Conservation (phyloP, 371 early-diverging fungal genomes). For the Mortierella polycephala region DNA sequence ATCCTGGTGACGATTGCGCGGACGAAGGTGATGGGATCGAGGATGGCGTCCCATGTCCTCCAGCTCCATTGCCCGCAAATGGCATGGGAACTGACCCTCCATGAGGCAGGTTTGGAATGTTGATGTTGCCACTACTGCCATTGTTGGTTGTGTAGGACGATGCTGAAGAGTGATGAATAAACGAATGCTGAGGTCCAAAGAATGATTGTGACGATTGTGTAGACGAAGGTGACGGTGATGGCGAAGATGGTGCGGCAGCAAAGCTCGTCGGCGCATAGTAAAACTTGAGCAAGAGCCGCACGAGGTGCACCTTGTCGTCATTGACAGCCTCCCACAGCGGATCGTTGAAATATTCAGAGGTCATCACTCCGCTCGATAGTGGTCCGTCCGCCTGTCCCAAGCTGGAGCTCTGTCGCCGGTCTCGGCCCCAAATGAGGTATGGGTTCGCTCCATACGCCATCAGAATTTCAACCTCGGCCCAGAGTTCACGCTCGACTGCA, state of each 20-base stretch:
- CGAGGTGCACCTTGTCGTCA: slow-evolving; percentile 47
- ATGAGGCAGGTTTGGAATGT: slow-evolving; percentile 38
- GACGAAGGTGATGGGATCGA: slow-evolving; percentile 52
- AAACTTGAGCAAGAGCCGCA: slow-evolving; percentile 47
- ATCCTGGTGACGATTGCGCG: slow-evolving; percentile 53
- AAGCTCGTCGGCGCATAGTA: slow-evolving; percentile 53
- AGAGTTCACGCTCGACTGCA: slow-evolving; percentile 51
- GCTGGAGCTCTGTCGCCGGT: slow-evolving; percentile 35
- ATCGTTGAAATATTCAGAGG: slow-evolving; percentile 32
- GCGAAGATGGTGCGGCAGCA: slow-evolving; percentile 45
- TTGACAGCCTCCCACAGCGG: slow-evolving; percentile 51
- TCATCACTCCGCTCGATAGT: slow-evolving; percentile 6
- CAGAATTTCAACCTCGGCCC: slow-evolving; percentile 52
- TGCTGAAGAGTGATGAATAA: slow-evolving; percentile 42
- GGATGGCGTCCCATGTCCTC: slow-evolving; percentile 44
- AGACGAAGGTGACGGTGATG: slow-evolving; percentile 51
- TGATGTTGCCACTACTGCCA: slow-evolving; percentile 47
- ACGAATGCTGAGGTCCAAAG: slow-evolving; percentile 48
- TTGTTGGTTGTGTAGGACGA: slow-evolving; percentile 52
- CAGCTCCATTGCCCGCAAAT: slow-evolving; percentile 32
- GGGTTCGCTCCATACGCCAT: slow-evolving; percentile 54
- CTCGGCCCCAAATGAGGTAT: slow-evolving; percentile 38
- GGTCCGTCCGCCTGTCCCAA: slow-evolving; percentile 19
- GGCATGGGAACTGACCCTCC: slow-evolving; percentile 47
- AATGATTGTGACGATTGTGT: slow-evolving; percentile 53